Evolutionary conservation across 345 rosid genomes (phyloP).

Genomic region (Syzygium aromaticum): DNA sequence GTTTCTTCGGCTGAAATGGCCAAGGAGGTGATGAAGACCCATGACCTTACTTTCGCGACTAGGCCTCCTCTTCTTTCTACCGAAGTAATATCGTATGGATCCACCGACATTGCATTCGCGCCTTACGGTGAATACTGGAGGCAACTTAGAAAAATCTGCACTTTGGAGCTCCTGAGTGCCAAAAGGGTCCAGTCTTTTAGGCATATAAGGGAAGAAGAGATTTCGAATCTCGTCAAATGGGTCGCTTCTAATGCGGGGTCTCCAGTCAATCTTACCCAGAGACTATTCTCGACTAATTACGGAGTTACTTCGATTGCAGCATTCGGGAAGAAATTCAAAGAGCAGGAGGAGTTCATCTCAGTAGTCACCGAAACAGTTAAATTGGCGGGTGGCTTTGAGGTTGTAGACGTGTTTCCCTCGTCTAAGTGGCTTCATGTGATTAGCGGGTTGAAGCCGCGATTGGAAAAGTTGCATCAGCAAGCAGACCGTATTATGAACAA

Average conservation of each 20-base stretch:
- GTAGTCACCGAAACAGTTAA: background rate
- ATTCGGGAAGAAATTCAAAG: slow-evolving; percentile 13
- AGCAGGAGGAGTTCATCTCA: slow-evolving; percentile 7
- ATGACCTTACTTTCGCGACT: slow-evolving; percentile 17
- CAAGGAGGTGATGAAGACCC: slow-evolving; percentile 16
- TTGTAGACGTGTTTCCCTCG: slow-evolving; percentile 19
- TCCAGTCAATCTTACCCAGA: slow-evolving; percentile 11
- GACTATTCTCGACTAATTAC: background rate
- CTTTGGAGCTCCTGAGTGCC: slow-evolving; percentile 6
- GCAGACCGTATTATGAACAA: slow-evolving; percentile 5
- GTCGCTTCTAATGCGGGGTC: background rate
- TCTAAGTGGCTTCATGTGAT: slow-evolving; percentile 2
- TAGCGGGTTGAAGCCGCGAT: slow-evolving; percentile 1
- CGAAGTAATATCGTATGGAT: slow-evolving; percentile 1
- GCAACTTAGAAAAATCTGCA: slow-evolving; percentile 11
- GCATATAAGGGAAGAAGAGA: slow-evolving; percentile 14
- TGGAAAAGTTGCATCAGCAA: slow-evolving; percentile 5
- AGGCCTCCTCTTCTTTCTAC: slow-evolving; percentile 8
- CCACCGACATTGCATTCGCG: background rate
- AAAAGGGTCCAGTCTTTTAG: slow-evolving; percentile 15
- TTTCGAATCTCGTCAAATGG: background rate
- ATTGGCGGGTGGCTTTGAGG: slow-evolving; percentile 5
- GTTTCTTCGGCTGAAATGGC: slow-evolving; percentile 19
- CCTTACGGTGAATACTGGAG: slow-evolving; percentile 22
- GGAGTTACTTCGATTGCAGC: slow-evolving; percentile 8